Percentiles rank a stretch among this genome's conserved stretches.
Conservation (phyloP, 371 early-diverging fungal species). For the Lichtheimia ramosa region DNA sequence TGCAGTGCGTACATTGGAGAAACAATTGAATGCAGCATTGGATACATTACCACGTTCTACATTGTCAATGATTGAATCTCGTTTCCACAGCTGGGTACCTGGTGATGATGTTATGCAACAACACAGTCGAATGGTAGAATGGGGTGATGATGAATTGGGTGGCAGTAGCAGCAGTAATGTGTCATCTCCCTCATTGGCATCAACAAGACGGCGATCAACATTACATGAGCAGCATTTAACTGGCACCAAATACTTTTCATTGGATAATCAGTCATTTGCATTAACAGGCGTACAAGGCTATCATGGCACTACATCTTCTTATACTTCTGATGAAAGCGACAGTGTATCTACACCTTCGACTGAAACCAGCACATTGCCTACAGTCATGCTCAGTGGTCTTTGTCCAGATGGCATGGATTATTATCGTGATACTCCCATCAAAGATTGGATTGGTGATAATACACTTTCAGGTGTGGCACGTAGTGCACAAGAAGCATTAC, state of each 20-base stretch:
- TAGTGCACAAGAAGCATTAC: too few relatives aligned
- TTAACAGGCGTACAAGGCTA: constrained; percentile 16
- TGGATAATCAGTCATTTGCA: constrained; percentile 1
- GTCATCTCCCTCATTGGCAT: not conserved
- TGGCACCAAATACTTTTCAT: constrained; percentile 9
- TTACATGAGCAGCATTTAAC: constrained; percentile 5
- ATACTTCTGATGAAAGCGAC: not conserved
- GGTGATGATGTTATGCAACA: not conserved
- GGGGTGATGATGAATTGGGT: not conserved
- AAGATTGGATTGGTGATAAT: constrained; percentile 5
- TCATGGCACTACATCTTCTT: not conserved
- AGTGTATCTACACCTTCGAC: not conserved
- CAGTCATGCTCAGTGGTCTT: not conserved
- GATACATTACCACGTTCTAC: constrained; percentile 7
- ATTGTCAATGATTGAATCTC: not conserved
- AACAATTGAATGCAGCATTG: constrained; percentile 8
- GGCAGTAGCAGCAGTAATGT: not conserved
- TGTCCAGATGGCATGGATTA: constrained; percentile 13
- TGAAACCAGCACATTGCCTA: not conserved
- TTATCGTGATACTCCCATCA: constrained; percentile 8
- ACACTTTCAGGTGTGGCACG: constrained; percentile 2
- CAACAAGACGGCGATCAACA: not conserved
- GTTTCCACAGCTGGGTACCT: constrained; percentile 1
- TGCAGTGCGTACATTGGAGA: constrained; percentile 6
- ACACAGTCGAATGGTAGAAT: too few relatives aligned